phyloP scores from a whole-genome alignment of 2,329 filamentous ascomycete genomes.

The Atkinsonella texensis region DNA sequence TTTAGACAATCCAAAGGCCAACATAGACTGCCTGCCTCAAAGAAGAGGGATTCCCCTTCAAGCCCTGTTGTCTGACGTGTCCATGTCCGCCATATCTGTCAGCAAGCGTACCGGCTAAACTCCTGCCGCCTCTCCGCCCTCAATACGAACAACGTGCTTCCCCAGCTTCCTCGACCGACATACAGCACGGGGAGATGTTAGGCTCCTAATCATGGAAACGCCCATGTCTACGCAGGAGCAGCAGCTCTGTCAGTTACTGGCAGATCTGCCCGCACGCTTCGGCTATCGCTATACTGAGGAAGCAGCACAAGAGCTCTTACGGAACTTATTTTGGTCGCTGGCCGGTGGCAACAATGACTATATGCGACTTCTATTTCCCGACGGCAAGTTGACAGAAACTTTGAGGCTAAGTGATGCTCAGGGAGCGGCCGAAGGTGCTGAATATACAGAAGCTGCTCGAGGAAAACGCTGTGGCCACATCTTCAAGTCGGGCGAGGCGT shows the following conservation, averaged over 20 bases:
- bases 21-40: background rate
- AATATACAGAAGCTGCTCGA: constrained; percentile 83
- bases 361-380: constrained; percentile 70
- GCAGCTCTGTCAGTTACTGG: constrained; percentile 72
- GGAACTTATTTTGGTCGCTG: constrained; percentile 77
- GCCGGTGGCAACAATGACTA: constrained; percentile 64
- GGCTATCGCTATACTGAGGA: constrained; percentile 63
- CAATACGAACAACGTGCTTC: background rate
- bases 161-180: background rate
- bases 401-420: constrained; percentile 81
- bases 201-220: constrained; percentile 34
- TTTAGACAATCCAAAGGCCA: background rate
- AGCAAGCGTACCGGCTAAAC: constrained; percentile 8
- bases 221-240: constrained; percentile 57
- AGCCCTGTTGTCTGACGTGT: background rate
- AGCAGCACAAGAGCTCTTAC: constrained; percentile 60
- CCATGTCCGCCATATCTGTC: constrained; percentile 1
- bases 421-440: constrained; percentile 83
- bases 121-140: constrained; percentile 1
- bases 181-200: constrained; percentile 12
- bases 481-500: constrained; percentile 86
- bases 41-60: too few relatives aligned
- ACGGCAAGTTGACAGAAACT: constrained; percentile 49
- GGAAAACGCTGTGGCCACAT: constrained; percentile 96
- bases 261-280: constrained; percentile 62